These are phyloP conservation scores for Rhizopus sp. DNA, from an alignment of 371 early-diverging fungal genomes.

Conservation along the genomic window DNA sequence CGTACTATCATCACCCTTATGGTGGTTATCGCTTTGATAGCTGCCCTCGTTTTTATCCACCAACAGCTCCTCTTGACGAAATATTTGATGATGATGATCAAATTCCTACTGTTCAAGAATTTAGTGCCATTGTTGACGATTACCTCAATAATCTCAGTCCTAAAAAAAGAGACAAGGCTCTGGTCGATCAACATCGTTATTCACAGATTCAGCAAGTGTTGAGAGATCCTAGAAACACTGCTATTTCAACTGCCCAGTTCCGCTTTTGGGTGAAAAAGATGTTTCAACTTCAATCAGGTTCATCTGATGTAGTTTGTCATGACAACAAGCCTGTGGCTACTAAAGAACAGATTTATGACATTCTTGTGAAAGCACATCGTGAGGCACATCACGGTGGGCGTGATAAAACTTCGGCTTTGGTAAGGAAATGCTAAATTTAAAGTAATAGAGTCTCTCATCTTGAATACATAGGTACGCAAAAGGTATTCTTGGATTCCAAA, in stretches of 20 bases:
- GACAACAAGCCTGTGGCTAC: slow-evolving; percentile 64
- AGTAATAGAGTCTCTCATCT: neutral
- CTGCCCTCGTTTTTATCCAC: slow-evolving; percentile 18
- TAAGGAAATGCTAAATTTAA: slow-evolving; percentile 14
- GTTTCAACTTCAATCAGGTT: slow-evolving; percentile 52
- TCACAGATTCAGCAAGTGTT: slow-evolving; percentile 57
- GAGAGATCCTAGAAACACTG: slow-evolving; percentile 60
- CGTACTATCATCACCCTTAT: slow-evolving; percentile 26
- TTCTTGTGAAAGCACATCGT: slow-evolving; percentile 59
- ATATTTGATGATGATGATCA: slow-evolving; percentile 44
- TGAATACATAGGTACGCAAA: slow-evolving; percentile 31
- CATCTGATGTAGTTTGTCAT: slow-evolving; percentile 54
- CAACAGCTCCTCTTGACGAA: slow-evolving; percentile 19
- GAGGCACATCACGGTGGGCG: slow-evolving; percentile 67
- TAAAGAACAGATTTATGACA: slow-evolving; percentile 61
- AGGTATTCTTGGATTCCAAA: slow-evolving; percentile 41
- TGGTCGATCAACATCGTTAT: slow-evolving; percentile 58
- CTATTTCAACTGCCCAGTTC: slow-evolving; percentile 66
- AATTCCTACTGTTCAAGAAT: slow-evolving; percentile 42
- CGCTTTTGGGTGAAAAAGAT: slow-evolving; percentile 71
- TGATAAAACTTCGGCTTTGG: slow-evolving; percentile 67
- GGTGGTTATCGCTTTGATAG: slow-evolving; percentile 28
- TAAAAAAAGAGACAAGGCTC: slow-evolving; percentile 65
- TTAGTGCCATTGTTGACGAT: slow-evolving; percentile 46
- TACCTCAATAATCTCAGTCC: slow-evolving; percentile 58